Evolutionary conservation across 2,329 filamentous ascomycete species (phyloP).

Genomic region (Phyllosticta paracitricarpa): DNA sequence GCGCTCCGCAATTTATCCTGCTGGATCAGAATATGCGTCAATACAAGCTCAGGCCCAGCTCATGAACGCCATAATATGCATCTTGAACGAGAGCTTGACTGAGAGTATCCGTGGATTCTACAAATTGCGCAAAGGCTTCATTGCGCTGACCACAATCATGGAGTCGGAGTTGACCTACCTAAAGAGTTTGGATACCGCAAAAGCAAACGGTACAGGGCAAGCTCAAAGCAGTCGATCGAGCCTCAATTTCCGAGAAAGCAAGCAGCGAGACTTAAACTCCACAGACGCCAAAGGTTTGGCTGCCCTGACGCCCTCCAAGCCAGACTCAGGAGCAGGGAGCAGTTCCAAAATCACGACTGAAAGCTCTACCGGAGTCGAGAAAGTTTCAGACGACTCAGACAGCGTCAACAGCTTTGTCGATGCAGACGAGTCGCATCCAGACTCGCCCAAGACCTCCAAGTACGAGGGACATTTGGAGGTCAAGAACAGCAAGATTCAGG

Average conservation of each 20-base stretch:
- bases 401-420: constrained; percentile 39
- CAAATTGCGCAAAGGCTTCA: constrained; percentile 79
- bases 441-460: constrained; percentile 35
- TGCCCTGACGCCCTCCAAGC: neutral
- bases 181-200: constrained; percentile 6
- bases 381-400: constrained; percentile 33
- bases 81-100: constrained; percentile 85
- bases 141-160: constrained; percentile 70
- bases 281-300: neutral
- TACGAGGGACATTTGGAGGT: constrained; percentile 37
- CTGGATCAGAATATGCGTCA: constrained; percentile 78
- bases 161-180: constrained; percentile 59
- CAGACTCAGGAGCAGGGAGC: neutral
- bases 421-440: constrained; percentile 40
- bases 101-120: constrained; percentile 90
- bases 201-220: neutral
- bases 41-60: constrained; percentile 78
- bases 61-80: constrained; percentile 78
- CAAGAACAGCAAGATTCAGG: constrained; percentile 11
- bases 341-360: constrained; percentile 6
- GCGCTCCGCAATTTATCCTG: constrained; percentile 58
- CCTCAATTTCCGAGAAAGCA: neutral
- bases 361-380: neutral
- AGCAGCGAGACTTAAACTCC: neutral
- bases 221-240: neutral